Evolutionary conservation across 73 alveolate genomes (phyloP).

Genomic region (Tetrahymena malaccensis): DNA sequence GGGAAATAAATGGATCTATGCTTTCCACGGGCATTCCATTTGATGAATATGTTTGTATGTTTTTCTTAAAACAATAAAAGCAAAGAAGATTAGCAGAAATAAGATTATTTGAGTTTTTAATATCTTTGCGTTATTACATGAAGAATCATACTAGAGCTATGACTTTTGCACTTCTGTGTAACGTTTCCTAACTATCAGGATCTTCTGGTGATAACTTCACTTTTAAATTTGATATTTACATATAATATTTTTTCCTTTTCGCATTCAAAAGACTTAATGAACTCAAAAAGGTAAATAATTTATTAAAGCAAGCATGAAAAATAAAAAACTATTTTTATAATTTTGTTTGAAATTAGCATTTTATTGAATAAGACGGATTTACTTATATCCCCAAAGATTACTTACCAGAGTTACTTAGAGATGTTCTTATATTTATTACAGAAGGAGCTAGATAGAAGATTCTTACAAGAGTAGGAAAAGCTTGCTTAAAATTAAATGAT

Average conservation of each 20-base stretch:
- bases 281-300: neutral
- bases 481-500: neutral
- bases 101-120: constrained; percentile 49
- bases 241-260: neutral
- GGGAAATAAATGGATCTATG: constrained; percentile 43
- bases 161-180: neutral
- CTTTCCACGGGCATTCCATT: constrained; percentile 30
- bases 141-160: constrained; percentile 11
- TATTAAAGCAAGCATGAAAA: neutral
- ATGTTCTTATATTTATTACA: neutral
- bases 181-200: neutral
- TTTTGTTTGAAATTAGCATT: neutral
- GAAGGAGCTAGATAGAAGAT: neutral
- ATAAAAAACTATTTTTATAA: neutral
- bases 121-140: constrained; percentile 49
- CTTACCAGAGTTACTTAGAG: neutral
- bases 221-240: neutral
- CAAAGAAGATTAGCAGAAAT: constrained; percentile 63
- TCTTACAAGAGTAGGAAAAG: neutral
- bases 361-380: neutral
- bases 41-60: constrained; percentile 55
- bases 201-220: neutral
- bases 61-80: constrained; percentile 43
- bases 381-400: neutral
- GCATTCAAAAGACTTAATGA: neutral